Evolutionary conservation across 1,284 basidiomycete species (phyloP).

Genomic region (Rhodotorula sp.): DNA sequence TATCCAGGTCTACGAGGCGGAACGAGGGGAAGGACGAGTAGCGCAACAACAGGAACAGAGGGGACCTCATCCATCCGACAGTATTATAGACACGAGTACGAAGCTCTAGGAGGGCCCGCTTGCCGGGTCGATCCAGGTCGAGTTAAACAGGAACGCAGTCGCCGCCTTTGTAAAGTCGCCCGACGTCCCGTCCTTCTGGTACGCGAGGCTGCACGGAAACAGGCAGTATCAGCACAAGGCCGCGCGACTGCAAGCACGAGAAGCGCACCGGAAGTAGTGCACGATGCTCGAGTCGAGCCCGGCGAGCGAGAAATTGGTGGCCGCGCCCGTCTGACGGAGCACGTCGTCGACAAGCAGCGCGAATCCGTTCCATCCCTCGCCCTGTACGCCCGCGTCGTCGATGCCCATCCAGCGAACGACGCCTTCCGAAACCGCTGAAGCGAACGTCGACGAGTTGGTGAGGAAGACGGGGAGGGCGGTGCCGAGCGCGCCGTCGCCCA

Average conservation of each 20-base stretch:
- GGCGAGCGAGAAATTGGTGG: conserved; percentile 67
- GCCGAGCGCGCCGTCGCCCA: conserved; percentile 70
- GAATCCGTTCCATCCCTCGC: conserved; percentile 60
- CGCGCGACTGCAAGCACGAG: not conserved
- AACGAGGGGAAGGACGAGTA: too few species aligned
- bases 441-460: conserved; percentile 66
- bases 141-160: conserved; percentile 69
- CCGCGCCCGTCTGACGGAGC: conserved; percentile 67
- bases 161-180: conserved; percentile 84
- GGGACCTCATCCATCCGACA: not conserved
- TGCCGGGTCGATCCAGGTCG: conserved; percentile 64
- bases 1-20: not conserved
- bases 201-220: conserved; percentile 35
- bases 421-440: conserved; percentile 60
- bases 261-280: conserved; percentile 65
- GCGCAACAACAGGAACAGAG: not conserved
- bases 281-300: conserved; percentile 64
- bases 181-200: conserved; percentile 56
- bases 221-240: not conserved
- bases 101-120: conserved; percentile 20
- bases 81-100: not conserved
- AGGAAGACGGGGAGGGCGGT: conserved; percentile 70
- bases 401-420: conserved; percentile 67
- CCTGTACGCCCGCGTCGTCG: conserved; percentile 42
- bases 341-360: conserved; percentile 81